Base-by-base conservation (phyloP, 2,329 filamentous ascomycete species). In the Ophiobolus disseminans region DNA sequence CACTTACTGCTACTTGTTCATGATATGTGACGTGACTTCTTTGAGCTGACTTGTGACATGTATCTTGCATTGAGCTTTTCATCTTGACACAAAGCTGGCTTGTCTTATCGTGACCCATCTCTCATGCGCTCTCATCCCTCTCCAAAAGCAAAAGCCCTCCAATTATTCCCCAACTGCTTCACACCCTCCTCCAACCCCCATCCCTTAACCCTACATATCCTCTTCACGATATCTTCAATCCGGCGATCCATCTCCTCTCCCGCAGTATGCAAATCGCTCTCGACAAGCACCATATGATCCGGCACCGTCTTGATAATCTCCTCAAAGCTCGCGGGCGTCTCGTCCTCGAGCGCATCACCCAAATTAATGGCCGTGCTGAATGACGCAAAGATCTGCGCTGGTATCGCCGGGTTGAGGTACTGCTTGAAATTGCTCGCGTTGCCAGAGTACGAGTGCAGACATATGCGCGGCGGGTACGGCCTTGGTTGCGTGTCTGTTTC, bases 391-490 rank as follows among this genome's bases (percentile, higher is more conserved):
- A 97, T 81, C 13, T 85, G 80, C 0, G 86, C 85, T 0, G 93
- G 93, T 7, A 94, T 84, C 1, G 82, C 78, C 1, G 84, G 83
- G 55, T 88, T 81, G 38, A 91, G 75, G 65, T 96, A 97, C 70
- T 91, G 91, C 57, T 83, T 86, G 28, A 97, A 75, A 23, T 87
- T 82, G 47, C 94, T 86, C 9, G 84, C 79, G 5, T 87, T 82
- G 0, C 91, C 93, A 38, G 89, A 95, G 73, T 91, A 99, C 0
- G 92, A 97, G 73, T 99, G 94, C 50, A 99, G 83, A 67, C 94
- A 99, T 68, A 97, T 87, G 7, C 92, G 80, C 1, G 92, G 91
- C 3, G 94, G 92, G 60, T 88, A 97, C 0, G 89, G 87, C 50
- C 81, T 85, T 1, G 78, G 42, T n/a, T 30, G 22, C 31, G 43